A percentile compares a stretch with the other conserved stretches of the same genome.
Conservation (phyloP, 208 protist genomes). For the Trichomonas tenax region DNA sequence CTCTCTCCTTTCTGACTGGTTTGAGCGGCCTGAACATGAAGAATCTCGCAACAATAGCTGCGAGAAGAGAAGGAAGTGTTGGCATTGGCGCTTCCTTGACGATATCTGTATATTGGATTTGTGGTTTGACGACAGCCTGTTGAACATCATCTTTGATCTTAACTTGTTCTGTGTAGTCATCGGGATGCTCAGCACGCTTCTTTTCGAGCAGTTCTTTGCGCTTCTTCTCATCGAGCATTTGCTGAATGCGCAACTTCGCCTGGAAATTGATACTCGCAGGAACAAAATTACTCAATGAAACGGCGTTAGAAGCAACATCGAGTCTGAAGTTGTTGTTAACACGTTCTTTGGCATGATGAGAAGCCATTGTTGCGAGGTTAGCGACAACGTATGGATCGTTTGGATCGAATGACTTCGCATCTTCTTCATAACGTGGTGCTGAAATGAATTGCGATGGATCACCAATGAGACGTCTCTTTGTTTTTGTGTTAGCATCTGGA, state of each 20-base stretch:
- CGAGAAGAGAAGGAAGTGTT: neutral
- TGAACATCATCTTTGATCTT: neutral
- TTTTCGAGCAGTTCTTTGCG: neutral
- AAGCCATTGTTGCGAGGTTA: neutral
- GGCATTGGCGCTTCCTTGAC: neutral
- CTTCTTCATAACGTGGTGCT: neutral
- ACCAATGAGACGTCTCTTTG: neutral
- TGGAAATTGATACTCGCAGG: neutral
- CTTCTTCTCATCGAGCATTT: neutral
- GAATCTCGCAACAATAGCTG: neutral
- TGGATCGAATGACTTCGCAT: neutral
- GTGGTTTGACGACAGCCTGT: neutral
- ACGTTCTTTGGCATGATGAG: neutral
- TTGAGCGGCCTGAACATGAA: neutral
- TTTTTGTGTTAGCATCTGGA: neutral
- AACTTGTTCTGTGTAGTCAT: neutral
- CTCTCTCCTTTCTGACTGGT: neutral
- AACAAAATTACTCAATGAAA: neutral
- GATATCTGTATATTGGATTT: neutral
- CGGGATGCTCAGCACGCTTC: neutral
- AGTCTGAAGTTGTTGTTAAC: neutral
- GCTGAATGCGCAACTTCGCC: neutral
- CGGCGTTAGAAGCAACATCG: neutral
- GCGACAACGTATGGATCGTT: neutral
- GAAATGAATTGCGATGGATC: constrained; percentile 9